These are phyloP conservation scores for Fusarium robinianum DNA, from an alignment of 2,329 filamentous ascomycete species.

Conservation along the genomic window DNA sequence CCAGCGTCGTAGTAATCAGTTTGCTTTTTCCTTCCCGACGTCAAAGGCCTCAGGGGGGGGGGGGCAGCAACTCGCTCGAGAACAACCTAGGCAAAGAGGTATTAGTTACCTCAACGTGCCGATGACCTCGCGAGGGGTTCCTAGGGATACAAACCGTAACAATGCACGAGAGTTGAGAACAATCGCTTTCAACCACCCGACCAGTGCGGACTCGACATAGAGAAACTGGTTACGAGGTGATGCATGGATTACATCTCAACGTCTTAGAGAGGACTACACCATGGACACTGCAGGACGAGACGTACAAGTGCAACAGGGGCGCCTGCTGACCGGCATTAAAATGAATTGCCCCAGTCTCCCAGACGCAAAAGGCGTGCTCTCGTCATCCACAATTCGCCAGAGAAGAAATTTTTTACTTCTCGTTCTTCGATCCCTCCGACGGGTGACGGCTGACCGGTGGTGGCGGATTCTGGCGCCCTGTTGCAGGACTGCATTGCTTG, in stretches of 20 bases:
- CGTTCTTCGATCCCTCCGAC: conserved; percentile 16
- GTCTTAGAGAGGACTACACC: conserved; percentile 17
- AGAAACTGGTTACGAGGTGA: conserved; percentile 10
- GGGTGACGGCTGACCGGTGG: conserved; percentile 27
- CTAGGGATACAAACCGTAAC: conserved; percentile 21
- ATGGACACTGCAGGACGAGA: conserved; percentile 12
- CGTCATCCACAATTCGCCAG: too few relatives aligned
- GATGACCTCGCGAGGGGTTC: conserved; percentile 20
- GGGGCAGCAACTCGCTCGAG: not conserved
- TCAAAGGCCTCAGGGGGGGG: conserved; percentile 16
- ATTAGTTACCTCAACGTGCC: conserved; percentile 26
- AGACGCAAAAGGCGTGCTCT: too few relatives aligned
- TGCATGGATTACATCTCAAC: conserved; percentile 10
- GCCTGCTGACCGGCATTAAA: conserved; percentile 17
- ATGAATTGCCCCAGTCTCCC: conserved; percentile 12
- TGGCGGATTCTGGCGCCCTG: conserved; percentile 12
- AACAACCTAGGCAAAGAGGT: conserved; percentile 12
- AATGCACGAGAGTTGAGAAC: conserved; percentile 12
- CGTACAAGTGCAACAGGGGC: conserved; percentile 13
- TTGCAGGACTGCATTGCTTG: conserved; percentile 15
- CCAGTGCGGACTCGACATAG: conserved; percentile 11
- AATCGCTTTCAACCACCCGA: conserved; percentile 13
- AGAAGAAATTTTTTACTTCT: not conserved
- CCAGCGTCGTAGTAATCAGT: conserved; percentile 27
- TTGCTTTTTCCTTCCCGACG: conserved; percentile 27